phyloP scores from a whole-genome alignment of 441 rosid genomes.

The Croton laevigatus region DNA sequence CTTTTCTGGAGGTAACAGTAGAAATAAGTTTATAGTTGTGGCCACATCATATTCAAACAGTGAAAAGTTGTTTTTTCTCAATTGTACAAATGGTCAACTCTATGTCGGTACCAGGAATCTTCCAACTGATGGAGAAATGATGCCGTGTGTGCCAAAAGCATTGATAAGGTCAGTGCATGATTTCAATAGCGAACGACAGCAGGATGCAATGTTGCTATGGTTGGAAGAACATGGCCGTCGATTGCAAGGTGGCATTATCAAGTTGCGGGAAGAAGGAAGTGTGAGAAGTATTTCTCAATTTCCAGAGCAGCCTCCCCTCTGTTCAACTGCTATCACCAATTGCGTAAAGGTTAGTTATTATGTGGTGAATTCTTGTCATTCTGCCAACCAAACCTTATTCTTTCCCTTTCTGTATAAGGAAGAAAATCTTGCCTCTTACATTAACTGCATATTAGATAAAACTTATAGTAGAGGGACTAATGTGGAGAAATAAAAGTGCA shows the following conservation, averaged over 20 bases:
- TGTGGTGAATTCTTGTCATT: neutral
- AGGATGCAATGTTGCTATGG: slow-evolving; percentile 79
- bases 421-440: neutral
- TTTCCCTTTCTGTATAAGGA: neutral
- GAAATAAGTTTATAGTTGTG: slow-evolving; percentile 42
- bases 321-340: slow-evolving; percentile 59
- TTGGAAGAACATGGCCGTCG: slow-evolving; percentile 67
- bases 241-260: slow-evolving; percentile 52
- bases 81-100: slow-evolving; percentile 68
- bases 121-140: slow-evolving; percentile 42
- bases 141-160: slow-evolving; percentile 66
- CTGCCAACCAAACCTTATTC: neutral
- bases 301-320: slow-evolving; percentile 60
- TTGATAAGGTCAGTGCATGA: slow-evolving; percentile 50
- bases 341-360: slow-evolving; percentile 54
- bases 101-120: slow-evolving; percentile 56
- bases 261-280: slow-evolving; percentile 33
- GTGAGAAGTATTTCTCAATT: slow-evolving; percentile 49
- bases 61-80: slow-evolving; percentile 67
- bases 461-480: no score
- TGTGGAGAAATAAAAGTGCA: no score
- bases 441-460: no score
- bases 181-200: slow-evolving; percentile 38
- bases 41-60: slow-evolving; percentile 44
- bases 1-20: slow-evolving; percentile 23